These are phyloP conservation scores for Backusella morwellensis DNA, from an alignment of 192 early-diverging fungal species.

Conservation along the genomic window DNA sequence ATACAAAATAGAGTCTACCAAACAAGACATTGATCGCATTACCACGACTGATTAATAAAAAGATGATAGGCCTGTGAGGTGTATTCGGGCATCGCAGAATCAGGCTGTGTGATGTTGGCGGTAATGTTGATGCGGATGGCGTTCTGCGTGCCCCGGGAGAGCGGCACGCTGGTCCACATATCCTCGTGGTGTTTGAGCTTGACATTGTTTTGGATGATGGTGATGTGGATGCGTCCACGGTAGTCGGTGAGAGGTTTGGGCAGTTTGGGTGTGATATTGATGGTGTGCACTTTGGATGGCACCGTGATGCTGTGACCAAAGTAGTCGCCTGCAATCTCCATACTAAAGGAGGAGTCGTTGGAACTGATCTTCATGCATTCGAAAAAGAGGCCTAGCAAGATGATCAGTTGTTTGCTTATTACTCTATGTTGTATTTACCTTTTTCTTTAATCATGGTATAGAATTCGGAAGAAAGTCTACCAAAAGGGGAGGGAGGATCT, in stretches of 20 bases:
- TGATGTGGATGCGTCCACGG: slow-evolving; percentile 7
- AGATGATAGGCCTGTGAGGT: slow-evolving; percentile 14
- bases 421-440: background rate
- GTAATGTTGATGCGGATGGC: slow-evolving; percentile 19
- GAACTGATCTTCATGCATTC: slow-evolving; percentile 9
- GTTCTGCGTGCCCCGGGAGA: slow-evolving; percentile 12
- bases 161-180: slow-evolving; percentile 1
- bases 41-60: slow-evolving; percentile 36
- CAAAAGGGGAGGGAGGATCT: background rate
- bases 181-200: slow-evolving; percentile 7
- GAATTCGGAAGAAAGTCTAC: background rate
- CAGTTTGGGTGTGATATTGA: slow-evolving; percentile 12
- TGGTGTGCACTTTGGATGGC: slow-evolving; percentile 8
- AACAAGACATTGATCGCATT: slow-evolving; percentile 30
- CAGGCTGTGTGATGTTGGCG: slow-evolving; percentile 11
- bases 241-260: slow-evolving; percentile 1
- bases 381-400: background rate
- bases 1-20: background rate
- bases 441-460: background rate
- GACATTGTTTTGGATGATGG: slow-evolving; percentile 8
- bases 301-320: slow-evolving; percentile 24
- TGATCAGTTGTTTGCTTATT: background rate
- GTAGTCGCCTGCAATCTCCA: slow-evolving; percentile 10
- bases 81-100: slow-evolving; percentile 5
- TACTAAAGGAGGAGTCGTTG: background rate